A percentile compares a stretch with the other conserved stretches of the same genome.
Conservation (phyloP, 2,329 filamentous ascomycete species). For the Fusarium buharicum region DNA sequence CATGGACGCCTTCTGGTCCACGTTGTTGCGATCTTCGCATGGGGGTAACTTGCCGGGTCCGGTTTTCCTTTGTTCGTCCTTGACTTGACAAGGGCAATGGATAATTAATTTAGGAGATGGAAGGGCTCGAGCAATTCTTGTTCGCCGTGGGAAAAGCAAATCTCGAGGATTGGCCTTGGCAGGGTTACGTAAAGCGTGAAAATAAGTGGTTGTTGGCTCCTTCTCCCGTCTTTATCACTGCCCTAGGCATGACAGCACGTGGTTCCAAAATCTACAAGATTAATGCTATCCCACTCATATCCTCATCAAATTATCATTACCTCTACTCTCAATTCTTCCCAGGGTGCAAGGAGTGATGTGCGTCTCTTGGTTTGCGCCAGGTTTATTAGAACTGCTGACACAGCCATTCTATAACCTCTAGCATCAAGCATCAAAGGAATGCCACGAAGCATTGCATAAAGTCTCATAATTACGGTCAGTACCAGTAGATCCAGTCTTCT, state of each 20-base stretch:
- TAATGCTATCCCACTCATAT: too few relatives aligned
- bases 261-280: not conserved
- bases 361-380: not conserved
- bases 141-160: not conserved
- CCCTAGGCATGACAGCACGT: not conserved
- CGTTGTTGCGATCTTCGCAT: constrained; percentile 46
- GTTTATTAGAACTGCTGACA: constrained; percentile 11
- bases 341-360: not conserved
- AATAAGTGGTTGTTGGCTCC: not conserved
- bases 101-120: constrained; percentile 9
- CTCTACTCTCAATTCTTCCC: not conserved
- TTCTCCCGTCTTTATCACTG: not conserved
- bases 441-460: constrained; percentile 49
- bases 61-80: constrained; percentile 35
- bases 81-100: constrained; percentile 21
- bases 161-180: not conserved
- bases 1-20: constrained; percentile 33
- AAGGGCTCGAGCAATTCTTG: constrained; percentile 2
- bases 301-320: not conserved
- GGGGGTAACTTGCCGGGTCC: constrained; percentile 42
- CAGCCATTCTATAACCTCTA: constrained; percentile 19
- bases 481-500: constrained; percentile 28
- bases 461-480: constrained; percentile 35
- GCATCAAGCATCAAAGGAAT: constrained; percentile 31
- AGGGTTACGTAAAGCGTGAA: not conserved